phyloP scores from a whole-genome alignment of 495 filamentous ascomycete species.

The Durotheca rogersii region DNA sequence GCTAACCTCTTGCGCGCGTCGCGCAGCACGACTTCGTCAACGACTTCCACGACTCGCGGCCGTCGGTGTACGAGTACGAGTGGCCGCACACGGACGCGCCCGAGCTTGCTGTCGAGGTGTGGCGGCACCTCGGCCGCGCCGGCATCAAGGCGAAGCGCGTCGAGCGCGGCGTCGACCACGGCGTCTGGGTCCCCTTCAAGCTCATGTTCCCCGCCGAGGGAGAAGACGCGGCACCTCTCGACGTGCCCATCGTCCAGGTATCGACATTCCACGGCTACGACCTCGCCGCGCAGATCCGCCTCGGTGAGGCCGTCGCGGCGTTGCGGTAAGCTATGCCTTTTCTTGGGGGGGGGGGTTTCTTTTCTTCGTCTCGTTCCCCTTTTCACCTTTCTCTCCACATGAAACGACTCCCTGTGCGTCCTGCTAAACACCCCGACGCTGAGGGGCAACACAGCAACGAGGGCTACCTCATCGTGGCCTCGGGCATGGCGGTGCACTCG shows the following conservation, averaged over 20 bases:
- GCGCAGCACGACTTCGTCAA: slow-evolving; percentile 23
- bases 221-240: slow-evolving; percentile 11
- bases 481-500: slow-evolving; percentile 27
- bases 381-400: no score
- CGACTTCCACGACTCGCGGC: slow-evolving; percentile 25
- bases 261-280: slow-evolving; percentile 25
- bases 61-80: slow-evolving; percentile 24
- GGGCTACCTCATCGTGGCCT: slow-evolving; percentile 20
- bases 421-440: neutral
- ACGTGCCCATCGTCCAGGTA: slow-evolving; percentile 20
- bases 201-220: slow-evolving; percentile 26
- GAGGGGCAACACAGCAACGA: slow-evolving; percentile 5
- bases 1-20: neutral
- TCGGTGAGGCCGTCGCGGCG: slow-evolving; percentile 17
- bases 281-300: slow-evolving; percentile 19
- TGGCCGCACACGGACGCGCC: slow-evolving; percentile 22
- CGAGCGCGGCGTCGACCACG: slow-evolving; percentile 24
- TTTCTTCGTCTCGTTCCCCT: no score
- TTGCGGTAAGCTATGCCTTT: slow-evolving; percentile 7
- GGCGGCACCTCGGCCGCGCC: slow-evolving; percentile 11
- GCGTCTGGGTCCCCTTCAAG: slow-evolving; percentile 25
- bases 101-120: slow-evolving; percentile 12
- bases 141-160: slow-evolving; percentile 24
- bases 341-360: no score
- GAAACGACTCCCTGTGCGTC: neutral